Percentiles rank a stretch among this genome's conserved stretches.
Evolutionary conservation across 208 protist genomes (phyloP).

Genomic region (Phytomonas sp.): DNA sequence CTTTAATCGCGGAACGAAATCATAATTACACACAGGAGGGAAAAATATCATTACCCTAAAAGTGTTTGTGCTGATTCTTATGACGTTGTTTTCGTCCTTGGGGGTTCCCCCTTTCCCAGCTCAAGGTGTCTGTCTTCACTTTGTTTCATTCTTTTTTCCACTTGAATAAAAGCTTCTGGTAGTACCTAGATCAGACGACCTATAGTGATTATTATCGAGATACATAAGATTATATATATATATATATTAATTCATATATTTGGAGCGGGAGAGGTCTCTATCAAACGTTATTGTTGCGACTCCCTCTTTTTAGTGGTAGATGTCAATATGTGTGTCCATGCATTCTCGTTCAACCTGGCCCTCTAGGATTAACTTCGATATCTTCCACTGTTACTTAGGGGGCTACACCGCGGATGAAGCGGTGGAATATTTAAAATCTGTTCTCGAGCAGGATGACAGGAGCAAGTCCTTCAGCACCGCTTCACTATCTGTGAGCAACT

Average conservation of each 20-base stretch:
- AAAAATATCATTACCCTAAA: conserved; percentile 1
- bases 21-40: conserved; percentile 1
- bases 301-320: conserved; percentile 7
- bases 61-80: background rate
- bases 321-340: conserved; percentile 49
- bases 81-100: background rate
- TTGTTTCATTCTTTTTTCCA: conserved; percentile 2
- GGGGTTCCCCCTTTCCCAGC: background rate
- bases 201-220: background rate
- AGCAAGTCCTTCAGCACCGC: background rate
- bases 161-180: background rate
- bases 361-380: conserved; percentile 52
- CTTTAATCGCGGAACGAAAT: background rate
- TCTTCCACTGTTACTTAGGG: conserved; percentile 51
- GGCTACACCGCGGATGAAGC: conserved; percentile 68
- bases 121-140: conserved; percentile 10
- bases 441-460: background rate
- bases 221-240: conserved; percentile 8
- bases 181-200: background rate
- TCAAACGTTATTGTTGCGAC: background rate
- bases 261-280: background rate
- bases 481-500: background rate
- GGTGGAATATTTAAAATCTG: conserved; percentile 39
- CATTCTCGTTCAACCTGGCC: conserved; percentile 67
- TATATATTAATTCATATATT: background rate